These are phyloP conservation scores for Kodamaea plutei DNA, from an alignment of 1,139 yeast genomes.

Conservation along the genomic window DNA sequence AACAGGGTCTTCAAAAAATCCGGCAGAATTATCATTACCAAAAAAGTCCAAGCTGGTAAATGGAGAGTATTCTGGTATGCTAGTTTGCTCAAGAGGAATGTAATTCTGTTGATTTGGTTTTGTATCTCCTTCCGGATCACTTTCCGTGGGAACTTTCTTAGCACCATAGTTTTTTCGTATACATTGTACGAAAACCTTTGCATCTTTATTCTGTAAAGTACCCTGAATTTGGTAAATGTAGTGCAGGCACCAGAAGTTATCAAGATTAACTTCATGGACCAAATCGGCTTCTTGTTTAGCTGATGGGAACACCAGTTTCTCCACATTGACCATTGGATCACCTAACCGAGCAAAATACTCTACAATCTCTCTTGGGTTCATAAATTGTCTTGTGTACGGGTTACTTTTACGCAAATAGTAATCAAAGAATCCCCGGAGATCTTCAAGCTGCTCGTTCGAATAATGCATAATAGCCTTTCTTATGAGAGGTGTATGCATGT, in stretches of 20 bases:
- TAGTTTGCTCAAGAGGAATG: background rate
- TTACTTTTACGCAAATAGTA: conserved; percentile 1
- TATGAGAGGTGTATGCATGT: conserved; percentile 2
- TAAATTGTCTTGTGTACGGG: conserved; percentile 2
- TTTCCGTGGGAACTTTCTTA: too few relatives aligned
- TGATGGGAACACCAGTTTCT: conserved; percentile 1
- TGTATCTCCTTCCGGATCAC: background rate
- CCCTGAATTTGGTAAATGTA: conserved; percentile 4
- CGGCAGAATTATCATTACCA: conserved; percentile 3
- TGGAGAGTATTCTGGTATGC: conserved; percentile 4
- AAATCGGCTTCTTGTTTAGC: conserved; percentile 13
- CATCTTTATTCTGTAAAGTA: too few relatives aligned
- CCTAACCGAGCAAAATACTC: conserved; percentile 1
- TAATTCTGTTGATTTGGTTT: background rate
- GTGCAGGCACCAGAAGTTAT: conserved; percentile 14
- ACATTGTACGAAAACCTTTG: too few relatives aligned
- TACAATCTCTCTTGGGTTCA: conserved; percentile 4
- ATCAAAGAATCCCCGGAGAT: conserved; percentile 6
- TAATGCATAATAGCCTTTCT: conserved; percentile 4
- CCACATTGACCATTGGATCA: background rate
- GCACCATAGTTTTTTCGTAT: too few relatives aligned
- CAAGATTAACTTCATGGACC: conserved; percentile 20
- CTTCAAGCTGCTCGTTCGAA: conserved; percentile 6
- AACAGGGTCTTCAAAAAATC: conserved; percentile 5
- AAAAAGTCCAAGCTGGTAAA: conserved; percentile 7